These are phyloP conservation scores for Verticillium dahliae DNA, from an alignment of 2,329 filamentous ascomycete species.

Conservation along the genomic window DNA sequence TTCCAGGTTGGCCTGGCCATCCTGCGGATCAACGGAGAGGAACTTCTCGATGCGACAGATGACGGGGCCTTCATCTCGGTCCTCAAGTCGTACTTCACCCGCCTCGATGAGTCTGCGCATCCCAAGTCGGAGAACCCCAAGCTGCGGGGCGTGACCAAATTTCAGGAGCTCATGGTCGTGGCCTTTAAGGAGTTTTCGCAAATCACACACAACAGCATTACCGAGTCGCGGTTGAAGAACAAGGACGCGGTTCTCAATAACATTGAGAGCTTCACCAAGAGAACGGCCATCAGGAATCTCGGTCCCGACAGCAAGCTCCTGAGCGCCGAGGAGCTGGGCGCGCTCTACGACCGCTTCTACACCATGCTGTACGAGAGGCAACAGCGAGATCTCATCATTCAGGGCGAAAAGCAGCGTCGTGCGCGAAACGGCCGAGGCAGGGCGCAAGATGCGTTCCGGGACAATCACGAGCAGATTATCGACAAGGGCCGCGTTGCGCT, in stretches of 20 bases:
- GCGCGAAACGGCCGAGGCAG: constrained; percentile 56
- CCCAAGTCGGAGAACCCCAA: constrained; percentile 95
- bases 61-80: constrained; percentile 97
- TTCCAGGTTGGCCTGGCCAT: constrained; percentile 98
- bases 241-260: constrained; percentile 92
- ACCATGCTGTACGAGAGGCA: constrained; percentile 86
- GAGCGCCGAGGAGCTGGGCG: constrained; percentile 76
- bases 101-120: constrained; percentile 91
- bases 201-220: constrained; percentile 89
- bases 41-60: constrained; percentile 85
- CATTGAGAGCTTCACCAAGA: constrained; percentile 95
- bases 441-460: constrained; percentile 26
- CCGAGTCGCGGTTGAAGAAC: constrained; percentile 82
- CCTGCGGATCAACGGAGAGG: constrained; percentile 91
- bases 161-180: constrained; percentile 98
- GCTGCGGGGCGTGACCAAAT: constrained; percentile 84
- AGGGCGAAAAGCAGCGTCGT: constrained; percentile 65
- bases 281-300: constrained; percentile 91
- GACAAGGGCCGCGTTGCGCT: constrained; percentile 84
- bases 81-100: constrained; percentile 88
- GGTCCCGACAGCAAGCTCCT: constrained; percentile 93
- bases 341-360: constrained; percentile 92
- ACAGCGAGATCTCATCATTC: constrained; percentile 69
- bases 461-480: constrained; percentile 43
- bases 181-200: constrained; percentile 97